Percentiles rank a stretch among this genome's conserved stretches.
These are phyloP conservation scores for Avena insularis DNA, from an alignment of 176 grass and related monocot species.

Conservation along the genomic window DNA sequence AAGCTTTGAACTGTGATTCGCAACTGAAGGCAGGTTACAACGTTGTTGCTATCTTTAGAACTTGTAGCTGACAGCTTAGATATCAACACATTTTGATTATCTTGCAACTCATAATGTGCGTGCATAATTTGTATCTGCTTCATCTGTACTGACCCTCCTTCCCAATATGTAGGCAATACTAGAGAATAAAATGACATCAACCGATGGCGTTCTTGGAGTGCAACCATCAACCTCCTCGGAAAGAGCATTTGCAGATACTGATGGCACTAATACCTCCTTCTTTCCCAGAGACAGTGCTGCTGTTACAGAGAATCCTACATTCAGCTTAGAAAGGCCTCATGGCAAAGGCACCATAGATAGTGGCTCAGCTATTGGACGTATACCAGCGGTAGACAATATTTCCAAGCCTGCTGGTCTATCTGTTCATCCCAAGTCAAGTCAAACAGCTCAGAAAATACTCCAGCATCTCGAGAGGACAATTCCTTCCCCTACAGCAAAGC, in stretches of 20 bases:
- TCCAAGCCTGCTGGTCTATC: constrained; percentile 39
- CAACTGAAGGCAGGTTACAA: constrained; percentile 32
- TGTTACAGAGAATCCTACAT: constrained; percentile 19
- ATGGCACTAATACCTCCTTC: constrained; percentile 28
- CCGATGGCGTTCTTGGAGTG: constrained; percentile 18
- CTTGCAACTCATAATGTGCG: background rate
- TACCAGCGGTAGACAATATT: constrained; percentile 39
- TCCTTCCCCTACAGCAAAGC: constrained; percentile 57
- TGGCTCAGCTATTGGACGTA: constrained; percentile 17
- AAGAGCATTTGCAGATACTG: constrained; percentile 16
- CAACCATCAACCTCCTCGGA: constrained; percentile 42
- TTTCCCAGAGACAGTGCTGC: constrained; percentile 30
- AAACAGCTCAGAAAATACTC: constrained; percentile 73
- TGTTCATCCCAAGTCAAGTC: constrained; percentile 70
- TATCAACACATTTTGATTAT: constrained; percentile 3
- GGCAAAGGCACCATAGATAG: constrained; percentile 45
- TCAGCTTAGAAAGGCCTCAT: constrained; percentile 25
- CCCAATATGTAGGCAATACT: constrained; percentile 40
- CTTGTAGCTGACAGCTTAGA: constrained; percentile 18
- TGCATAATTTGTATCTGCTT: background rate
- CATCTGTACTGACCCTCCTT: constrained; percentile 30
- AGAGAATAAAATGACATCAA: constrained; percentile 37
- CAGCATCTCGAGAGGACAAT: constrained; percentile 70
- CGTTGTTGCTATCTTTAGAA: constrained; percentile 29
- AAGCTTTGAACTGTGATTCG: constrained; percentile 11